A percentile compares a stretch with the other conserved stretches of the same genome.
Conservation (phyloP, 257 asterid species). For the Parsonsia alboflavescens region DNA sequence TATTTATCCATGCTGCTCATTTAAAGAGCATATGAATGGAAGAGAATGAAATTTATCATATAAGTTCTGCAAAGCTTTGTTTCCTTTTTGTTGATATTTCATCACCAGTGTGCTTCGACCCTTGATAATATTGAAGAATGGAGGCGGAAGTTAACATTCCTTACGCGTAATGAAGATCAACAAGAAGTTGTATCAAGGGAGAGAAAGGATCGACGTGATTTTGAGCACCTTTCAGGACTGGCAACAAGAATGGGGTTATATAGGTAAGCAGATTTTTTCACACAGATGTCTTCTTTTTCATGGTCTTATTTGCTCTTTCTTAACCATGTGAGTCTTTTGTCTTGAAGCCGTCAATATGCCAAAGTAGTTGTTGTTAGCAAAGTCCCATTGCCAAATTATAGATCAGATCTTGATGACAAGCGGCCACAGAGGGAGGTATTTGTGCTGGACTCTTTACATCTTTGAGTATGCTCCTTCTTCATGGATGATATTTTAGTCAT, state of each 20-base stretch:
- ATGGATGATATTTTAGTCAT: not conserved
- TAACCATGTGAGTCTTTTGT: slow-evolving; percentile 8
- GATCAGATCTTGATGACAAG: slow-evolving; percentile 86
- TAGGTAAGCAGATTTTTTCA: slow-evolving; percentile 40
- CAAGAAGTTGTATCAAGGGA: slow-evolving; percentile 73
- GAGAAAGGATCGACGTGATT: slow-evolving; percentile 81
- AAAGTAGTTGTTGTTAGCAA: slow-evolving; percentile 74
- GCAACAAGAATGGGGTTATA: slow-evolving; percentile 80
- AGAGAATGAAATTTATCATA: not conserved
- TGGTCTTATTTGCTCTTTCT: slow-evolving; percentile 16
- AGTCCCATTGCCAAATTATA: slow-evolving; percentile 82
- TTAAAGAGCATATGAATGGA: not conserved
- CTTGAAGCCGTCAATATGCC: slow-evolving; percentile 69
- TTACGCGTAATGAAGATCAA: slow-evolving; percentile 54
- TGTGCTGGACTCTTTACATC: slow-evolving; percentile 16
- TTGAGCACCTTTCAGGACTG: slow-evolving; percentile 68
- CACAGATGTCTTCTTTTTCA: not conserved
- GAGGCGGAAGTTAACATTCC: slow-evolving; percentile 67
- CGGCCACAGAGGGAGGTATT: slow-evolving; percentile 94
- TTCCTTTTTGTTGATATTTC: slow-evolving; percentile 19
- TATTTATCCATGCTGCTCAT: not conserved
- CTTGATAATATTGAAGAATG: slow-evolving; percentile 85
- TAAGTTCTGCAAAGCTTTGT: slow-evolving; percentile 1
- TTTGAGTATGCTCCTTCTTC: slow-evolving; percentile 5
- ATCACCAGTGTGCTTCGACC: slow-evolving; percentile 57